Evolutionary conservation across 768 basidiomycete genomes (phyloP).

Genomic region (Pisolithus tinctorius): DNA sequence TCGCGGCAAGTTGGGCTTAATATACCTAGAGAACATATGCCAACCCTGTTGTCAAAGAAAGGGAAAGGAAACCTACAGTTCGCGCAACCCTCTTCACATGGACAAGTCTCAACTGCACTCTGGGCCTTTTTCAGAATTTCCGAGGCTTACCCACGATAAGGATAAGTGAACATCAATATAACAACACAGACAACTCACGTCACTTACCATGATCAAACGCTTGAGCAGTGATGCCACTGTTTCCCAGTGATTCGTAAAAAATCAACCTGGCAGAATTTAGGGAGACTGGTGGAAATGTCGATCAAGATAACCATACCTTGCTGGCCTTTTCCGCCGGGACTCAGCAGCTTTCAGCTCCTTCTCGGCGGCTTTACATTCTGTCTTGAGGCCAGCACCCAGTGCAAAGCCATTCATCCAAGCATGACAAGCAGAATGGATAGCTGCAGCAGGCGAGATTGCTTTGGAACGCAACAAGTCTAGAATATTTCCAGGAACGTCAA

Average conservation of each 20-base stretch:
- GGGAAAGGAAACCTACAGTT: conserved; percentile 41
- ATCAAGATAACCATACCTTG: conserved; percentile 35
- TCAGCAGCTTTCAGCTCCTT: conserved; percentile 58
- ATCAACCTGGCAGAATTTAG: conserved; percentile 46
- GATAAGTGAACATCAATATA: not conserved
- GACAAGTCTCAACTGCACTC: conserved; percentile 50
- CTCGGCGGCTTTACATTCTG: conserved; percentile 77
- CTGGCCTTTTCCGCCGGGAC: conserved; percentile 60
- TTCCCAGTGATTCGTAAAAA: conserved; percentile 70
- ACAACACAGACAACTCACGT: not conserved
- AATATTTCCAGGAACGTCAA: conserved; percentile 57
- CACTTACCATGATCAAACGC: conserved; percentile 73
- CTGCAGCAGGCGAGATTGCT: conserved; percentile 64
- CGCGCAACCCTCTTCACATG: conserved; percentile 64
- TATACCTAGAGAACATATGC: conserved; percentile 43
- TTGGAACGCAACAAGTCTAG: conserved; percentile 49
- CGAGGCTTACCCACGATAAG: conserved; percentile 33
- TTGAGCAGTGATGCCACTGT: conserved; percentile 65
- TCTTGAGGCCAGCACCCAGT: conserved; percentile 60
- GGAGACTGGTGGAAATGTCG: not conserved
- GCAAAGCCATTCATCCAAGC: conserved; percentile 75
- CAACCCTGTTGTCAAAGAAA: not conserved
- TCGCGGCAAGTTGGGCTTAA: conserved; percentile 61
- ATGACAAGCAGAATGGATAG: conserved; percentile 82
- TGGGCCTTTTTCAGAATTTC: conserved; percentile 56